phyloP scores from a whole-genome alignment of 345 rosid species.

The Citrus trifoliata region DNA sequence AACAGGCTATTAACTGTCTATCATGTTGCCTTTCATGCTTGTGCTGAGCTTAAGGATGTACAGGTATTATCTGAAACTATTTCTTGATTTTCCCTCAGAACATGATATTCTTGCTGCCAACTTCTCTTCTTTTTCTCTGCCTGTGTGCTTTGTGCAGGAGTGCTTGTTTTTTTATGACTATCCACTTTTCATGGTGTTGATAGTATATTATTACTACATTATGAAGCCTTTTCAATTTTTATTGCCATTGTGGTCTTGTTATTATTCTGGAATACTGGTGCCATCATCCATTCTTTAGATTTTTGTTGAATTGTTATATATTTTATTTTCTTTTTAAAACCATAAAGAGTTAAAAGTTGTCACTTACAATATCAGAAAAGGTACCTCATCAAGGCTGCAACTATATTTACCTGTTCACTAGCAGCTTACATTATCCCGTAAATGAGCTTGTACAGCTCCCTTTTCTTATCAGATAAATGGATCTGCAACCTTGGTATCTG shows the following conservation, averaged over 20 bases:
- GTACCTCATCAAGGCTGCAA: background rate
- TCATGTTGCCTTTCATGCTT: conserved; percentile 83
- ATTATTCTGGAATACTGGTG: no score
- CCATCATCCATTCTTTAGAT: background rate
- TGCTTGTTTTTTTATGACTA: background rate
- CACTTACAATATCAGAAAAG: background rate
- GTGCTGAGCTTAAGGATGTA: conserved; percentile 74
- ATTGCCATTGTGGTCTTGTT: background rate
- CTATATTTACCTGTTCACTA: background rate
- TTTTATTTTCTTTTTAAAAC: background rate
- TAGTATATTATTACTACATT: background rate
- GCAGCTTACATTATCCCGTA: background rate
- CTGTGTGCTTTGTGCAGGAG: background rate
- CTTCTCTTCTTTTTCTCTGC: background rate
- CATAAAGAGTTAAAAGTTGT: background rate
- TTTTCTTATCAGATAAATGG: background rate
- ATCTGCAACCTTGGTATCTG: background rate
- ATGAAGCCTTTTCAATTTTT: background rate
- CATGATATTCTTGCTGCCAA: background rate
- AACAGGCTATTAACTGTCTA: conserved; percentile 58
- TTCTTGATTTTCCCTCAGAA: conserved; percentile 6
- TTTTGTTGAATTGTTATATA: background rate
- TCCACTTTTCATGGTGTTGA: background rate
- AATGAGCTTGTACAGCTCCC: background rate
- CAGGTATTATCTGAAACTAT: conserved; percentile 45